These are phyloP conservation scores for Citrus sp. DNA, from an alignment of 345 rosid genomes.

Conservation along the genomic window DNA sequence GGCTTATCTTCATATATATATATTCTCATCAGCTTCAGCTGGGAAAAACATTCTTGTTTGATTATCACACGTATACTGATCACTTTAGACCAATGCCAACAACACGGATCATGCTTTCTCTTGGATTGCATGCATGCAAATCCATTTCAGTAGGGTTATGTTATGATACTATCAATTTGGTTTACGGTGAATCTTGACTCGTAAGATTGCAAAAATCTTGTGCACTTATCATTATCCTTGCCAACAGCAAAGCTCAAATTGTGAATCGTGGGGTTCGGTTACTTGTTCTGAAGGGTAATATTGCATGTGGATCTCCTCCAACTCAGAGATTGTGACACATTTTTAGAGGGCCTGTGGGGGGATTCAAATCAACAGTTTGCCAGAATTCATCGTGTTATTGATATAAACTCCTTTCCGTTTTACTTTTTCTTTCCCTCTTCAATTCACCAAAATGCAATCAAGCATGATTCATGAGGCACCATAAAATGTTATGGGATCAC, in stretches of 20 bases:
- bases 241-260: neutral
- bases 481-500: neutral
- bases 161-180: too few species aligned
- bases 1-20: too few species aligned
- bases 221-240: neutral
- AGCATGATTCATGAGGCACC: neutral
- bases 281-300: neutral
- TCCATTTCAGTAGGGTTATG: too few species aligned
- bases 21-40: neutral
- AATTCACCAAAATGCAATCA: neutral
- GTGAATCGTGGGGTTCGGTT: neutral
- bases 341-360: neutral
- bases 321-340: neutral
- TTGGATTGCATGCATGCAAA: too few species aligned
- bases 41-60: neutral
- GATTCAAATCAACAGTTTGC: neutral
- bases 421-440: neutral
- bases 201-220: neutral
- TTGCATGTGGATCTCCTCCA: constrained; percentile 6
- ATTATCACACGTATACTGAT: neutral
- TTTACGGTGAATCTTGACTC: neutral
- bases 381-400: neutral
- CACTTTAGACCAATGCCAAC: neutral
- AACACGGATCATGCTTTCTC: neutral
- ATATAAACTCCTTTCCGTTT: neutral